Percentiles rank a stretch among this genome's conserved stretches.
phyloP scores from a whole-genome alignment of 2,329 filamentous ascomycete genomes.

The Elsinoe perseae region DNA sequence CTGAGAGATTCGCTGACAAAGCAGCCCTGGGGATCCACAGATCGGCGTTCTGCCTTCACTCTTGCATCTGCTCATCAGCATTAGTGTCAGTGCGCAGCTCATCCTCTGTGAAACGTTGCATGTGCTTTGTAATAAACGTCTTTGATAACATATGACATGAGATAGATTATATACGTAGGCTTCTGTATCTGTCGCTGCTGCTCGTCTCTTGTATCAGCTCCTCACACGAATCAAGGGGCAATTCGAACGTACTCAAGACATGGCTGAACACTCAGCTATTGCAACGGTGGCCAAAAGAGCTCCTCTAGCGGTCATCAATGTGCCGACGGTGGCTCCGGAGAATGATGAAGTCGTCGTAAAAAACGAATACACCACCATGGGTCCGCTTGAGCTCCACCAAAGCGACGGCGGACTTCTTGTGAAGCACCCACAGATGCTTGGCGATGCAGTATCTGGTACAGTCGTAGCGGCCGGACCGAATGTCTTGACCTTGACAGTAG shows the following conservation, averaged over 20 bases:
- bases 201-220: neutral
- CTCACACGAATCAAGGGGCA: neutral
- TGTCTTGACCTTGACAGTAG: slow-evolving; percentile 40
- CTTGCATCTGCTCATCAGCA: neutral
- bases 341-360: slow-evolving; percentile 46
- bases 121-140: neutral
- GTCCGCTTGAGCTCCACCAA: slow-evolving; percentile 55
- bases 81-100: neutral
- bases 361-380: slow-evolving; percentile 53
- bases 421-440: slow-evolving; percentile 43
- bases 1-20: neutral
- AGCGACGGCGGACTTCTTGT: slow-evolving; percentile 53
- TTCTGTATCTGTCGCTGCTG: too few species aligned
- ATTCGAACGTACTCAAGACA: neutral
- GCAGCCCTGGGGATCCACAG: neutral
- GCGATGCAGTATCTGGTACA: slow-evolving; percentile 46
- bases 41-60: neutral
- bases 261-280: slow-evolving; percentile 31
- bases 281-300: slow-evolving; percentile 34
- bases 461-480: slow-evolving; percentile 45
- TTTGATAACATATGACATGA: neutral
- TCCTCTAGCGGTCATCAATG: slow-evolving; percentile 30
- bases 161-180: neutral
- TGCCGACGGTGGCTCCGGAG: slow-evolving; percentile 30
- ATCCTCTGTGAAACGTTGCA: neutral